Evolutionary conservation across 1,139 yeast genomes (phyloP), one percentile per base, ranked within the genome.

Genomic region (Zhuliangozyma blackwelliae): DNA sequence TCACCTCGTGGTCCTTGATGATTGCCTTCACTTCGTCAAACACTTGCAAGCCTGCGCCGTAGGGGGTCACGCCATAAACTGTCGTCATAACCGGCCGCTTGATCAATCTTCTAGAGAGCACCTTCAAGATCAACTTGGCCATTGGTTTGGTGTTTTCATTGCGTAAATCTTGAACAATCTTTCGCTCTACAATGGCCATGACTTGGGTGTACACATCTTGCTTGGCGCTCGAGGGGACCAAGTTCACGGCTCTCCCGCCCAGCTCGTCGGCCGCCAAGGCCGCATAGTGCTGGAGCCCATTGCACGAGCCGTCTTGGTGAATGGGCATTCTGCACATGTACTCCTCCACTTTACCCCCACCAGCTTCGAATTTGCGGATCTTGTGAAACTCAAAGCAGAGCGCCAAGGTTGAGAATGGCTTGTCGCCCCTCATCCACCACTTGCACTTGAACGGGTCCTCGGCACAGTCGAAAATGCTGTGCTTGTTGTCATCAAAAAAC

Each of bases 11-110:
- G 7, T 47, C 45, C 16, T 53, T 54, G 2, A 54, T 30, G 8
- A 51, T 29, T 2, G 59, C 63, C 12, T 52, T 44, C 9, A 66
- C 52, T 33, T 58, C 48, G 25, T 48, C 51, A 10, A 47, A 39
- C 10, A 70, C 59, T 43, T 70, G 76, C 6, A 42, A 42, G 4
- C 53, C 45, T 1, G 69, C 73, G 0, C 76, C 76, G 45, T 39
- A 58, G 3, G 39, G 35, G 0, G 75, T 70, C 2, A 70, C 75
- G 0, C 76, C 76, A 44, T 70, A 70, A 0, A 70, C 76, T 3
- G 69, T 65, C 2, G 76, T 70, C 76, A 70, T 70, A 2, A 69
- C 67, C 2, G 75, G 70, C 36, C 68, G 65, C 44, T 70, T 70
- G 27, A 70, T 55, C 21, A 69, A 47, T 32, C 65, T 66, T 8